These are phyloP conservation scores for Chloropicon primus DNA, from an alignment of 139 green algal species.

Conservation along the genomic window DNA sequence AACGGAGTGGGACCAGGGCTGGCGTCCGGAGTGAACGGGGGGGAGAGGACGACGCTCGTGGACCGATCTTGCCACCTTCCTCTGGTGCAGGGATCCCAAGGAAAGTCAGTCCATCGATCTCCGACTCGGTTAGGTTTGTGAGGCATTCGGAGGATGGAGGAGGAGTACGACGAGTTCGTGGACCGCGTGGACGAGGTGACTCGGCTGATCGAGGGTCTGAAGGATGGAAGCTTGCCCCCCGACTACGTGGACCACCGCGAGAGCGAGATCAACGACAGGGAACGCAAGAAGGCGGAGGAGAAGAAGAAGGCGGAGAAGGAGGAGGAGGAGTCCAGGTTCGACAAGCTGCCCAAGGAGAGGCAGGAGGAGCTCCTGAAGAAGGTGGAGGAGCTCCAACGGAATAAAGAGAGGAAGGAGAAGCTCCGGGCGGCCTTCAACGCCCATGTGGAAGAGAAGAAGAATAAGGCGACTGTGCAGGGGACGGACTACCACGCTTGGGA, in stretches of 20 bases:
- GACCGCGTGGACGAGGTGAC: constrained; percentile 49
- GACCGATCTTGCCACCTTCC: too few relatives aligned
- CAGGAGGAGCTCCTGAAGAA: constrained; percentile 32
- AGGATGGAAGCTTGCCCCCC: constrained; percentile 37
- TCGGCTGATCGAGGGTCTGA: constrained; percentile 46
- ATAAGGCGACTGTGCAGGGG: not conserved
- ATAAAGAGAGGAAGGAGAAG: not conserved
- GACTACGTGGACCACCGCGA: constrained; percentile 44
- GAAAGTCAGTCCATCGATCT: too few relatives aligned
- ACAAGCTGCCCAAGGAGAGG: constrained; percentile 33
- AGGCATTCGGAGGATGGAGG: not conserved
- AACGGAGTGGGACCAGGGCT: too few relatives aligned
- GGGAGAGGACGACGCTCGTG: too few relatives aligned
- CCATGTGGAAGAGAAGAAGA: not conserved
- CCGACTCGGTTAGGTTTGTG: too few relatives aligned
- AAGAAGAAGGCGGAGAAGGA: constrained; percentile 26
- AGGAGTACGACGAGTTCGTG: constrained; percentile 43
- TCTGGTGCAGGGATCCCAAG: too few relatives aligned
- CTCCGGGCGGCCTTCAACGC: not conserved
- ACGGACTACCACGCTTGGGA: constrained; percentile 72
- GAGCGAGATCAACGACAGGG: constrained; percentile 12
- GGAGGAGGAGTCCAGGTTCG: constrained; percentile 34
- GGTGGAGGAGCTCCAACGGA: not conserved
- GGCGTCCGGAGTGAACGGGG: too few relatives aligned
- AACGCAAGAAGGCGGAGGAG: constrained; percentile 11